Evolutionary conservation across 129 eudicot species (phyloP).

Genomic region (Ambrosia artemisiifolia): DNA sequence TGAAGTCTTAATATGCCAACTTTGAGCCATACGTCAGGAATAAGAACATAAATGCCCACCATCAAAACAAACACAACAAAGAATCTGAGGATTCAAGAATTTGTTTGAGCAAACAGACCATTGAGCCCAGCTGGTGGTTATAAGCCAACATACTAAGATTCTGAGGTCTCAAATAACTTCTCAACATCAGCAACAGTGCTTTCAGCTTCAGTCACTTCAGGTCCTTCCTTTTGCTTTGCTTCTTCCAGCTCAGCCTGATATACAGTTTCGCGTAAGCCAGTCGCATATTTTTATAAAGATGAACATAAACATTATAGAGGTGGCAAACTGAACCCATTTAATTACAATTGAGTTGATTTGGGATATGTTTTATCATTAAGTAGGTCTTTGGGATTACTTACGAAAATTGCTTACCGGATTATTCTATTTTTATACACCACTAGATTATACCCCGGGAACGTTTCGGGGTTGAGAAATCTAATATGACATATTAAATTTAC

Average conservation of each 20-base stretch:
- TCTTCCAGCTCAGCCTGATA: conserved; percentile 69
- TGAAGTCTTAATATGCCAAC: not conserved
- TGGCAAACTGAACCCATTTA: not conserved
- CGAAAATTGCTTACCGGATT: no score
- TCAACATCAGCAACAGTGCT: conserved; percentile 56
- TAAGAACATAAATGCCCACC: not conserved
- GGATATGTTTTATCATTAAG: no score
- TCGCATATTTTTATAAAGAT: not conserved
- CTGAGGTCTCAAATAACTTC: conserved; percentile 48
- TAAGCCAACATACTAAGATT: conserved; percentile 30
- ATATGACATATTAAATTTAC: no score
- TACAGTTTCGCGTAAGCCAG: not conserved
- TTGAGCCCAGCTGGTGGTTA: not conserved
- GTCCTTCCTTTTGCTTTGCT: conserved; percentile 57
- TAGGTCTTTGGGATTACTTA: no score
- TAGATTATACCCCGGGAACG: no score
- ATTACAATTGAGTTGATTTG: not conserved
- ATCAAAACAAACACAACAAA: not conserved
- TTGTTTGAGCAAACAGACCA: conserved; percentile 11
- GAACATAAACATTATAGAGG: not conserved
- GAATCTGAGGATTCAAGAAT: not conserved
- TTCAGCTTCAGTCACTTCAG: conserved; percentile 71
- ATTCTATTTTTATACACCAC: no score
- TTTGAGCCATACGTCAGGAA: not conserved
- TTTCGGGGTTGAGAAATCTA: no score